phyloP scores from a whole-genome alignment of 2,329 filamentous ascomycete species.

The Penicillium occitanis region DNA sequence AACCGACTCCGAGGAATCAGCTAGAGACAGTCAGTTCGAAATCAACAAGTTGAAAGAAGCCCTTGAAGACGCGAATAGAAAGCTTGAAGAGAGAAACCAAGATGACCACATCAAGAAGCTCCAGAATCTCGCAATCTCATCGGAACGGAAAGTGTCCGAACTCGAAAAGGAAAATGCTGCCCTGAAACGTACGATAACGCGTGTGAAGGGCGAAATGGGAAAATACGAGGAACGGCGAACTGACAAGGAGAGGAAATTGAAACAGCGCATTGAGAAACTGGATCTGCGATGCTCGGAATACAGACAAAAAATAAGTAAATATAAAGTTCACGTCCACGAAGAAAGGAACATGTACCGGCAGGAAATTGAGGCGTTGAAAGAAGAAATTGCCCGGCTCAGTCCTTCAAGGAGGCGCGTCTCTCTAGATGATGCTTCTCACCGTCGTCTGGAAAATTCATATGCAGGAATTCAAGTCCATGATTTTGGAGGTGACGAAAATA shows the following conservation, averaged over 20 bases:
- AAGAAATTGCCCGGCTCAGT: conserved; percentile 33
- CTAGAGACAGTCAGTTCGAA: conserved; percentile 26
- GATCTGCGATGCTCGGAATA: conserved; percentile 43
- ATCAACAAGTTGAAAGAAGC: conserved; percentile 36
- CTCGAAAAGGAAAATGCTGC: conserved; percentile 43
- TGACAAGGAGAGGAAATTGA: conserved; percentile 44
- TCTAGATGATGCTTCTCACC: conserved; percentile 29
- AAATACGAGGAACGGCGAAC: conserved; percentile 45
- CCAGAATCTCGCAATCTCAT: conserved; percentile 37
- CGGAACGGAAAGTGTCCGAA: conserved; percentile 42
- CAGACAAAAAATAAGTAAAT: conserved; percentile 42
- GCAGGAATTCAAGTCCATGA: conserved; percentile 25
- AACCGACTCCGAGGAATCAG: conserved; percentile 30
- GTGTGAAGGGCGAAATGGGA: conserved; percentile 45
- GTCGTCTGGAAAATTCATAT: conserved; percentile 30
- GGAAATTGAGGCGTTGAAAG: conserved; percentile 40
- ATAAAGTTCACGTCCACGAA: conserved; percentile 37
- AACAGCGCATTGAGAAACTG: conserved; percentile 41
- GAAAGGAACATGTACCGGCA: conserved; percentile 42
- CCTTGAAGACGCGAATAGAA: conserved; percentile 36
- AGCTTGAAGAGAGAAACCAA: conserved; percentile 36
- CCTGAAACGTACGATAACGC: conserved; percentile 42
- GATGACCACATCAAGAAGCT: conserved; percentile 39
- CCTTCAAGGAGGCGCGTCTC: conserved; percentile 26
- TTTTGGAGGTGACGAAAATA: conserved; percentile 11